Conservation (phyloP, 495 filamentous ascomycete species). For the Clohesyomyces aquaticus region DNA sequence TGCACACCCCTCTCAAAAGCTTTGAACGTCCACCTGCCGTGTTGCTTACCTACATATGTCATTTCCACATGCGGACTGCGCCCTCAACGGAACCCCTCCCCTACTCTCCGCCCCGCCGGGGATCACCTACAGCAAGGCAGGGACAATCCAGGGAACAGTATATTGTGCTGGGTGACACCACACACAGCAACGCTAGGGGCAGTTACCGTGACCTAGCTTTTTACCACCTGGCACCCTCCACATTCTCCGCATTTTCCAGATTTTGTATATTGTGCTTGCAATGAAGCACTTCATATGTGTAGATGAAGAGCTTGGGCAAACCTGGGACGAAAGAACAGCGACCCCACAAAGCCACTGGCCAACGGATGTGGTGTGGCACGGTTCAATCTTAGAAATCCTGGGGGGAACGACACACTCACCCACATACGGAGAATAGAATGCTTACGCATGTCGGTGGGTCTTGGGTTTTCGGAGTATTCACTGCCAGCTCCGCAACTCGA, state of each 20-base stretch:
- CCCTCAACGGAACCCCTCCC: constrained; percentile 24
- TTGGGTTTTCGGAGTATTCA: neutral
- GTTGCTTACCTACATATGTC: neutral
- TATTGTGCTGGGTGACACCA: constrained; percentile 29
- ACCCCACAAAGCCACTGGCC: constrained; percentile 32
- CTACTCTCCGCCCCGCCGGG: constrained; percentile 35
- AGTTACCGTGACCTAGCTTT: constrained; percentile 17
- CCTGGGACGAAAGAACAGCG: constrained; percentile 28
- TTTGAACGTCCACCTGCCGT: neutral
- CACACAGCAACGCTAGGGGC: constrained; percentile 30
- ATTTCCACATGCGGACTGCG: neutral
- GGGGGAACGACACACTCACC: too few relatives aligned
- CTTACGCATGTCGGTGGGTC: neutral
- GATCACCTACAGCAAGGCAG: constrained; percentile 11
- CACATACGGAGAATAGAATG: neutral
- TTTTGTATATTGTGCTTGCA: neutral
- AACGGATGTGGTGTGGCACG: too few relatives aligned
- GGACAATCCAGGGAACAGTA: constrained; percentile 31
- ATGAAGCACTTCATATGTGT: constrained; percentile 19
- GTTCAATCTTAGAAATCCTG: too few relatives aligned
- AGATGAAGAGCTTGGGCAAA: constrained; percentile 24
- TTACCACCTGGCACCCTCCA: constrained; percentile 20
- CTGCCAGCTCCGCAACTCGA: neutral
- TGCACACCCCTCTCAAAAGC: constrained; percentile 1
- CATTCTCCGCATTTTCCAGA: constrained; percentile 33